Evolutionary conservation across 345 rosid species (phyloP).

Genomic region (Sonneratia alba): DNA sequence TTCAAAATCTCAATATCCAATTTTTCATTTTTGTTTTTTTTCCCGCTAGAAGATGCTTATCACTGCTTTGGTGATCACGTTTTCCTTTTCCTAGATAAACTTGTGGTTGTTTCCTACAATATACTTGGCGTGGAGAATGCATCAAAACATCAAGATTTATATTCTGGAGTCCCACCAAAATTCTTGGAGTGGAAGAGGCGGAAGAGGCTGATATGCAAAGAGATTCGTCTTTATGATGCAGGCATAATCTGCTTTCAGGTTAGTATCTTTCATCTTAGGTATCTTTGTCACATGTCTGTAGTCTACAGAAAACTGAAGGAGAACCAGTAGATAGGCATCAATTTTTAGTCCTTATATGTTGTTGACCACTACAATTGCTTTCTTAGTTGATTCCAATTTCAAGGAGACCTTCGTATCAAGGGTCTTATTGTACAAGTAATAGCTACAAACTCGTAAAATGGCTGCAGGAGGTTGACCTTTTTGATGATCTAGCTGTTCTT

Average conservation of each 20-base stretch:
- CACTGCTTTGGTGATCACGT: too few relatives aligned
- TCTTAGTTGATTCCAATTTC: neutral
- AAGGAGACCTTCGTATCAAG: neutral
- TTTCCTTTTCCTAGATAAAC: slow-evolving; percentile 30
- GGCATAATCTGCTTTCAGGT: slow-evolving; percentile 70
- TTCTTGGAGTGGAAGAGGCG: slow-evolving; percentile 55
- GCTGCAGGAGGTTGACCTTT: slow-evolving; percentile 66
- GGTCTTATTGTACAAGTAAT: neutral
- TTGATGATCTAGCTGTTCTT: slow-evolving; percentile 39
- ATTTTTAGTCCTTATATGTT: neutral
- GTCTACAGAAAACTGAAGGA: neutral
- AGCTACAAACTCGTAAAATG: slow-evolving; percentile 5
- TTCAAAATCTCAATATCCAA: neutral
- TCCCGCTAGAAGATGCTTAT: too few relatives aligned
- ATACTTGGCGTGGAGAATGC: slow-evolving; percentile 66
- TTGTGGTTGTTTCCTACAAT: slow-evolving; percentile 63
- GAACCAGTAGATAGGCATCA: neutral
- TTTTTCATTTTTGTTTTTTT: neutral
- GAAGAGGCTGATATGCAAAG: slow-evolving; percentile 47
- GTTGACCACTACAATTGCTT: neutral
- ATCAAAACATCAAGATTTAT: slow-evolving; percentile 55
- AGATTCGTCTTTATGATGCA: slow-evolving; percentile 49
- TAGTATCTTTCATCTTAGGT: slow-evolving; percentile 16
- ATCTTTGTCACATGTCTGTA: neutral
- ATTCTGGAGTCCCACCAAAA: slow-evolving; percentile 25